Evolutionary conservation across 2,329 filamentous ascomycete species (phyloP).

Genomic region (Aspergillus japonicus): DNA sequence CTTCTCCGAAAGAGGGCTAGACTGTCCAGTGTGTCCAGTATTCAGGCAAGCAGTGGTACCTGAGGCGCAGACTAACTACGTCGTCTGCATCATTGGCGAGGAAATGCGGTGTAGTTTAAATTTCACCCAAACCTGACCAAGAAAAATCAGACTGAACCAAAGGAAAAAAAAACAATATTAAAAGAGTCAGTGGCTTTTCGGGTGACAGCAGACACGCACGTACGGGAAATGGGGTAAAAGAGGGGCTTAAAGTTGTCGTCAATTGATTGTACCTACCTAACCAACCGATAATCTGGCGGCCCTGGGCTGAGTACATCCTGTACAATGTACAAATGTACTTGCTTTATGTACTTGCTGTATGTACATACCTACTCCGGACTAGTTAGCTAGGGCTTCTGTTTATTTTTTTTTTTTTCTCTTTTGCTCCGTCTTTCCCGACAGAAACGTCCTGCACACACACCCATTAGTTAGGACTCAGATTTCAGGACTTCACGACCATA

Average conservation of each 20-base stretch:
- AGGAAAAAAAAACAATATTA: not conserved
- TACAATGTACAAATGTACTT: too few relatives aligned
- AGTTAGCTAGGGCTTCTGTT: not conserved
- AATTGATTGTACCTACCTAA: not conserved
- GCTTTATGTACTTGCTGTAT: too few relatives aligned
- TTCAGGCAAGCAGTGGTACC: not conserved
- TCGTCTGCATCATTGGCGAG: not conserved
- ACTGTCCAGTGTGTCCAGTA: not conserved
- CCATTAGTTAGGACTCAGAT: not conserved
- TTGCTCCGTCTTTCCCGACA: not conserved
- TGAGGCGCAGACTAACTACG: not conserved
- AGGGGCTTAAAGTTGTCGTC: conserved; percentile 1
- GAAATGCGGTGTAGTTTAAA: not conserved
- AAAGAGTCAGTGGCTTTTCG: not conserved
- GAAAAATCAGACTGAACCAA: not conserved
- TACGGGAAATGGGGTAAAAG: not conserved
- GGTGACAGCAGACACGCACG: conserved; percentile 6
- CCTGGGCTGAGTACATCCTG: too few relatives aligned
- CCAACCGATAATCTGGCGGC: too few relatives aligned
- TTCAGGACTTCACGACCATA: not conserved
- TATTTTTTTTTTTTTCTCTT: too few relatives aligned
- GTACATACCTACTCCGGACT: too few relatives aligned
- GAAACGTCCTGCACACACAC: not conserved
- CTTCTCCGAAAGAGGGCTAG: not conserved
- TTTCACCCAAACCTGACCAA: conserved; percentile 1